Conservation (phyloP, 1,139 yeast genomes). For the Geotrichum candidum region DNA sequence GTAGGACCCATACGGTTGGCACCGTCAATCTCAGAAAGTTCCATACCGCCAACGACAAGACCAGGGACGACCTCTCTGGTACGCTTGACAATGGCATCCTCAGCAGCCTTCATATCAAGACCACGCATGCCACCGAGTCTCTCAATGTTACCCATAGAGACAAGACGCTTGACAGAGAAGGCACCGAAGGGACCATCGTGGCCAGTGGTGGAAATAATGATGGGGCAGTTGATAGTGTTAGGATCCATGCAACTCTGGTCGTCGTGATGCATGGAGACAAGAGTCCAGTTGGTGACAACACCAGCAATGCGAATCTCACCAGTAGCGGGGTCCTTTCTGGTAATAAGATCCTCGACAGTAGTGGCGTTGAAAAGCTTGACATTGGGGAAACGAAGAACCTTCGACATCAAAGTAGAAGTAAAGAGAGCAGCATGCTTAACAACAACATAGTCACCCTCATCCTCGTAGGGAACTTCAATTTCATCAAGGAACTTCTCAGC, state of each 20-base stretch:
- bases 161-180: slow-evolving; percentile 56
- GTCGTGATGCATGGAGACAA: slow-evolving; percentile 70
- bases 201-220: slow-evolving; percentile 68
- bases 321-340: slow-evolving; percentile 51
- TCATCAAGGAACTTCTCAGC: slow-evolving; percentile 64
- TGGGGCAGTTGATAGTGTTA: slow-evolving; percentile 67
- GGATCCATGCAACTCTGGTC: slow-evolving; percentile 83
- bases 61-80: slow-evolving; percentile 67
- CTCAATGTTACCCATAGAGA: slow-evolving; percentile 36
- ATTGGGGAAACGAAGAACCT: slow-evolving; percentile 65
- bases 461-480: slow-evolving; percentile 61
- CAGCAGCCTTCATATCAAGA: slow-evolving; percentile 72
- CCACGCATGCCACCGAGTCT: slow-evolving; percentile 71
- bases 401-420: slow-evolving; percentile 65
- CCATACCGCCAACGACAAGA: slow-evolving; percentile 76
- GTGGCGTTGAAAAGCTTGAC: slow-evolving; percentile 76
- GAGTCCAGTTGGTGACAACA: slow-evolving; percentile 79
- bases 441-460: slow-evolving; percentile 75
- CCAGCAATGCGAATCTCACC: slow-evolving; percentile 67
- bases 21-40: slow-evolving; percentile 70
- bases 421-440: slow-evolving; percentile 77
- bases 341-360: slow-evolving; percentile 74
- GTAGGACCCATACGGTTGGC: slow-evolving; percentile 83
- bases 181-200: slow-evolving; percentile 86
- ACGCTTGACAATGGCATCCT: slow-evolving; percentile 68